Conservation (phyloP, 192 early-diverging fungal genomes). For the Radiomyces spectabilis region DNA sequence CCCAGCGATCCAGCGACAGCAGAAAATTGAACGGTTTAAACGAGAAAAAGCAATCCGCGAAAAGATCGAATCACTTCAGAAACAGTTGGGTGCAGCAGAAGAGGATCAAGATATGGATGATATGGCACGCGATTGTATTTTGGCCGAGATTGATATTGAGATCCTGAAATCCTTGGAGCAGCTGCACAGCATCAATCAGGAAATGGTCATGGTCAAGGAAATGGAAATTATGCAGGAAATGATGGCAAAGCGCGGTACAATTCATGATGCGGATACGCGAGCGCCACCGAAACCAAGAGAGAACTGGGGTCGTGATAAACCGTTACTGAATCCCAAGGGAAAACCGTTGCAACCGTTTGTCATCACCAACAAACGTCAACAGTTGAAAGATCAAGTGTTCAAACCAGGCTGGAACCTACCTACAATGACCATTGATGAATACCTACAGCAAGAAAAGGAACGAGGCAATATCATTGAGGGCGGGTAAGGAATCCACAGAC, state of each 20-base stretch:
- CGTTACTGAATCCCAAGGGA: slow-evolving; percentile 40
- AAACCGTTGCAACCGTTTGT: slow-evolving; percentile 80
- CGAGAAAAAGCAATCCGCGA: slow-evolving; percentile 67
- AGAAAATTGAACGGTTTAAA: slow-evolving; percentile 70
- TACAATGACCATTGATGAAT: slow-evolving; percentile 96
- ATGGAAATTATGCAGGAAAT: slow-evolving; percentile 52
- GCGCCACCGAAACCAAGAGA: background rate
- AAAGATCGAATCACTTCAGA: slow-evolving; percentile 35
- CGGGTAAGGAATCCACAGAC: slow-evolving; percentile 31
- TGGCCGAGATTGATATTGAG: slow-evolving; percentile 67
- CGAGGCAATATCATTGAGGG: slow-evolving; percentile 40
- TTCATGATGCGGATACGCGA: slow-evolving; percentile 12
- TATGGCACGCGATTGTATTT: slow-evolving; percentile 64
- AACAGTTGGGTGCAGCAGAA: slow-evolving; percentile 6
- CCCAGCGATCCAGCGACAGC: slow-evolving; percentile 40
- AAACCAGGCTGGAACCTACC: slow-evolving; percentile 79
- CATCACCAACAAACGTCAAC: slow-evolving; percentile 68
- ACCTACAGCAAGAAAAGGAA: slow-evolving; percentile 62
- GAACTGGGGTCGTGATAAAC: slow-evolving; percentile 4
- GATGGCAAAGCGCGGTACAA: slow-evolving; percentile 8
- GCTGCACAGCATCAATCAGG: slow-evolving; percentile 63
- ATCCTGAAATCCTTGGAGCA: slow-evolving; percentile 67
- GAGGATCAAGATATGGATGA: slow-evolving; percentile 30
- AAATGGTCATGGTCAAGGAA: slow-evolving; percentile 70
- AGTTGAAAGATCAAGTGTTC: slow-evolving; percentile 72